phyloP scores from a whole-genome alignment of 2,329 filamentous ascomycete genomes.

The Botryosphaeria agaves region DNA sequence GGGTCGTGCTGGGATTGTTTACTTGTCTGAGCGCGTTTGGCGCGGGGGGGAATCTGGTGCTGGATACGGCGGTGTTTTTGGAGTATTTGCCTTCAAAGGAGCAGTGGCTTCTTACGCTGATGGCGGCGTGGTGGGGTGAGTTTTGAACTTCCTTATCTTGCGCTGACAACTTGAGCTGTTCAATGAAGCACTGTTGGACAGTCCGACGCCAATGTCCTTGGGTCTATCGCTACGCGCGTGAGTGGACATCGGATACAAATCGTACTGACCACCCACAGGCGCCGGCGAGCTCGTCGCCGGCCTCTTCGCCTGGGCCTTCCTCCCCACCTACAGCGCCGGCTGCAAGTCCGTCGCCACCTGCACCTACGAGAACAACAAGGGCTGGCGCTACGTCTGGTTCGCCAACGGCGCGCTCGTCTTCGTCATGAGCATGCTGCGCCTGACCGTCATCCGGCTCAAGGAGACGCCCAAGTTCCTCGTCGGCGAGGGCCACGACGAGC shows the following conservation, averaged over 20 bases:
- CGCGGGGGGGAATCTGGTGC: constrained; percentile 43
- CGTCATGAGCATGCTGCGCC: constrained; percentile 32
- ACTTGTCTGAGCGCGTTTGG: constrained; percentile 47
- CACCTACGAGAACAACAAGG: constrained; percentile 33
- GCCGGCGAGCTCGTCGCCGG: constrained; percentile 33
- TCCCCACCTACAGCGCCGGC: constrained; percentile 33
- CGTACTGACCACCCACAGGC: constrained; percentile 17
- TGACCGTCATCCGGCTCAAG: constrained; percentile 34
- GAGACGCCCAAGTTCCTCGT: constrained; percentile 41
- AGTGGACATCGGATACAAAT: too few relatives aligned
- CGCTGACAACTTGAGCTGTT: too few relatives aligned
- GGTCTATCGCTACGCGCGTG: too few relatives aligned
- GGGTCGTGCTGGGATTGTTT: constrained; percentile 46
- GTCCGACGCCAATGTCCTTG: too few relatives aligned
- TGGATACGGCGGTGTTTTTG: constrained; percentile 43
- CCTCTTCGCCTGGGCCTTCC: constrained; percentile 36
- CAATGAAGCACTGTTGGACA: too few relatives aligned
- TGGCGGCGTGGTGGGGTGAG: constrained; percentile 38
- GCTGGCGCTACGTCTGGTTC: constrained; percentile 41
- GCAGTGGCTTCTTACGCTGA: constrained; percentile 48
- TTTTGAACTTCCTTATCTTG: too few relatives aligned
- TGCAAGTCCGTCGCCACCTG: constrained; percentile 28
- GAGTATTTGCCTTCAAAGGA: constrained; percentile 39
- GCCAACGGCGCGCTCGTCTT: constrained; percentile 36
- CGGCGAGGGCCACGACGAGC: constrained; percentile 32